A percentile compares a stretch with the other conserved stretches of the same genome.
phyloP scores from a whole-genome alignment of 1,284 basidiomycete species.

The Puccinia novopanici region DNA sequence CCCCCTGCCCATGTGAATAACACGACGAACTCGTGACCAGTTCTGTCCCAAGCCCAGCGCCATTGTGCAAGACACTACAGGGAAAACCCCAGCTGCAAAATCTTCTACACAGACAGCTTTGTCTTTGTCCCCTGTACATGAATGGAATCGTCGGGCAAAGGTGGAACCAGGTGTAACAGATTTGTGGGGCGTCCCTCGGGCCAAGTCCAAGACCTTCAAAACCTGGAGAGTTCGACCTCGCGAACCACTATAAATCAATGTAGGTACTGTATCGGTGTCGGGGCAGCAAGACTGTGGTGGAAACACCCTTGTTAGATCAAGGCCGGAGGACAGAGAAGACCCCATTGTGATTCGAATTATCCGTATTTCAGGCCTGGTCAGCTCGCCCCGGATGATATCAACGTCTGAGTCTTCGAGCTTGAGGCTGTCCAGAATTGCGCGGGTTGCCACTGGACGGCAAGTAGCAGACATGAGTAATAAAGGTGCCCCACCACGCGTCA shows the following conservation, averaged over 20 bases:
- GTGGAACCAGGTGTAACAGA: neutral
- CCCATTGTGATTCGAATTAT: neutral
- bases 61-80: neutral
- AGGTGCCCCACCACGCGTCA: neutral
- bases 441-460: slow-evolving; percentile 7
- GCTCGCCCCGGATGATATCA: too few species aligned
- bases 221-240: too few species aligned
- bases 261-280: neutral
- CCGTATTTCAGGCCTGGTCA: neutral
- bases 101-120: neutral
- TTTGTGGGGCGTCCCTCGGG: too few species aligned
- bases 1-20: too few species aligned
- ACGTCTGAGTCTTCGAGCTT: too few species aligned
- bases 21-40: too few species aligned
- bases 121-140: neutral
- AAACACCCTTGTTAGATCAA: neutral
- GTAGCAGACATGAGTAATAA: slow-evolving; percentile 8
- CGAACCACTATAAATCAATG: too few species aligned
- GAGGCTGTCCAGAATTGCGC: neutral
- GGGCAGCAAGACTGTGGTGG: neutral
- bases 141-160: neutral
- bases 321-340: neutral
- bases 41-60: too few species aligned
- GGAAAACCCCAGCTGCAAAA: neutral
- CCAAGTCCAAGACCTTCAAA: too few species aligned